Evolutionary conservation across 805 yeast genomes (phyloP), one percentile per base, ranked within the genome.

Genomic region (Zygosaccharomyces kombuchaensis): DNA sequence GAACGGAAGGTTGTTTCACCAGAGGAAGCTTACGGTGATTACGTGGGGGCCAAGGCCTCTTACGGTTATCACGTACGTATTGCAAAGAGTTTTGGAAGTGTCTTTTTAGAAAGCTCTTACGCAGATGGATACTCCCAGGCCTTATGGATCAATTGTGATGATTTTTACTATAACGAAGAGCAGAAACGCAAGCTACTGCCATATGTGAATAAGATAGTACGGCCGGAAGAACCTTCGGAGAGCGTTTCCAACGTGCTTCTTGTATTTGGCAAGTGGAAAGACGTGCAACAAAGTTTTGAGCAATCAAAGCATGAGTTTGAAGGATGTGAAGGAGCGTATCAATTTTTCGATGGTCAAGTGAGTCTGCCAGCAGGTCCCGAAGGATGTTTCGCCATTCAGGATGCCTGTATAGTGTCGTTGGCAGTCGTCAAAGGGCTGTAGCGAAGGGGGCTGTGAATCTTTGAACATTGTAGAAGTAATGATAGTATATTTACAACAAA

Each of bases 31-130:
- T 85, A 87, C 54, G 69, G 66, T 1, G 86, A 84, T 1, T 66
- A 69, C 30, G 66, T 71, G 9, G 89, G 90, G 1, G 76, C 78
- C 14, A 75, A 74, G 47, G 69, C 79, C 1, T 70, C 84, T 4
- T 82, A 77, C 59, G 95, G 95, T 0, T 89, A 84, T 61, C 77
- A 75, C 46, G 90, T 89, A 1, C 70, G 97, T 46, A 67, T 83
- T 9, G 87, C 85, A 2, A 70, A 72, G 43, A 59, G 69, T 5
- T 80, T 88, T 56, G 75, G 80, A 34, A 68, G 80, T 4, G 63
- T 89, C 0, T 89, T 87, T 65, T 82, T 93, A 12, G 86, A 85
- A 56, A 74, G 85, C 38, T 70, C 82, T 2, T 73, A 72, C 46
- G 74, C 78, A 2, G 75, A 73, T 2, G 96, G 96, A 0, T 89